These are phyloP conservation scores for Lentinula boryana DNA, from an alignment of 768 basidiomycete genomes.

Conservation along the genomic window DNA sequence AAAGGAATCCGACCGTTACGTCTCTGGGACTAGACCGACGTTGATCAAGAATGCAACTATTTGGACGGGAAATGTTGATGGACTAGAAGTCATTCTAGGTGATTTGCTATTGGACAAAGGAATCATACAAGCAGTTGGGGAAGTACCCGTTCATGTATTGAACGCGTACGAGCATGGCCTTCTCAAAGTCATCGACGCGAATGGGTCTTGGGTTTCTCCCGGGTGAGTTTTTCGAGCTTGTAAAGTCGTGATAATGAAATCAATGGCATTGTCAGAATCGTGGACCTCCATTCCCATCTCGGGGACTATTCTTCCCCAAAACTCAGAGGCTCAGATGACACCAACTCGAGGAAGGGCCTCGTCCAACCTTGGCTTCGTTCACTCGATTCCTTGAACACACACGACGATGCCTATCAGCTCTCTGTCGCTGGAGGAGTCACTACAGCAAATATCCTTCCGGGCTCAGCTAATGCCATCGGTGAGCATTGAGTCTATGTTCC, in stretches of 20 bases:
- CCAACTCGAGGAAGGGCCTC: constrained; percentile 34
- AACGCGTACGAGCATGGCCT: neutral
- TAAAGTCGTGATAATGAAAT: constrained; percentile 6
- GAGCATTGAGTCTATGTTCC: neutral
- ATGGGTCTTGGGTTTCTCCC: constrained; percentile 58
- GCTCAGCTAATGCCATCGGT: constrained; percentile 27
- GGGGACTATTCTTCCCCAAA: constrained; percentile 12
- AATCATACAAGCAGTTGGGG: constrained; percentile 46
- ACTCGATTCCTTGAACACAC: constrained; percentile 63
- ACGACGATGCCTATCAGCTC: constrained; percentile 50
- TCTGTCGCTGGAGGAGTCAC: constrained; percentile 62
- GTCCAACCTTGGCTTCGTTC: constrained; percentile 55
- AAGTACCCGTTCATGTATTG: constrained; percentile 17
- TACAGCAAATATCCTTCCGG: constrained; percentile 57
- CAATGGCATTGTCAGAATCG: constrained; percentile 18
- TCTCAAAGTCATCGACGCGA: constrained; percentile 12
- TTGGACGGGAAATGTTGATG: constrained; percentile 50
- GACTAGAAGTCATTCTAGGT: constrained; percentile 49
- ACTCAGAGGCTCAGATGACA: constrained; percentile 31
- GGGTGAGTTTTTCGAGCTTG: constrained; percentile 23
- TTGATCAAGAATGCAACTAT: constrained; percentile 70
- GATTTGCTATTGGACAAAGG: constrained; percentile 58
- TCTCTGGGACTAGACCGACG: constrained; percentile 52
- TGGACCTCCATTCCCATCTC: constrained; percentile 42
- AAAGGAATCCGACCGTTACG: constrained; percentile 54